Conservation (phyloP, 140 eudicot species). For the Erigeron philadelphicus region DNA sequence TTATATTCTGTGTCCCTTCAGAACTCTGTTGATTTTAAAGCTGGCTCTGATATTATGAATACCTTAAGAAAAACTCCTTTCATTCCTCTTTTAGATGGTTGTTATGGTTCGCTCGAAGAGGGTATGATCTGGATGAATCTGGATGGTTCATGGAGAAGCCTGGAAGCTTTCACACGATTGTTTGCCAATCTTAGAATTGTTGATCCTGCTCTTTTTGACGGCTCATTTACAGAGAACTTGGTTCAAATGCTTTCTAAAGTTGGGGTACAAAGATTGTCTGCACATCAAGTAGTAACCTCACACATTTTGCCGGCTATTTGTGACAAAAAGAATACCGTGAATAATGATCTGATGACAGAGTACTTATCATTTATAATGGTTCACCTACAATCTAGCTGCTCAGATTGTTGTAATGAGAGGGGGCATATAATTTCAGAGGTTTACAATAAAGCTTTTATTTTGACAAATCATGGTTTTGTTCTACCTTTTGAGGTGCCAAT, state of each 20-base stretch:
- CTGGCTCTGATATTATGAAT: slow-evolving; percentile 39
- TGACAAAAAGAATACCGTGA: slow-evolving; percentile 29
- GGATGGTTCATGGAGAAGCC: slow-evolving; percentile 34
- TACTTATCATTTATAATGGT: slow-evolving; percentile 64
- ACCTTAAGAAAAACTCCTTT: slow-evolving; percentile 51
- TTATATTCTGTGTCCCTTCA: slow-evolving; percentile 38
- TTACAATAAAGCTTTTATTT: slow-evolving; percentile 46
- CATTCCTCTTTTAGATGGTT: slow-evolving; percentile 72
- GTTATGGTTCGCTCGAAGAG: slow-evolving; percentile 50
- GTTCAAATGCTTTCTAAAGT: slow-evolving; percentile 52
- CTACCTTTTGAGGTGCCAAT: slow-evolving; percentile 51
- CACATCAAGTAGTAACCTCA: slow-evolving; percentile 62
- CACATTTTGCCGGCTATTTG: slow-evolving; percentile 69
- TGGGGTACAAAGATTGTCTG: slow-evolving; percentile 72
- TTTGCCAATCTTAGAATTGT: slow-evolving; percentile 59
- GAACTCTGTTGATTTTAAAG: slow-evolving; percentile 20
- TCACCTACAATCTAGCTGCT: slow-evolving; percentile 64
- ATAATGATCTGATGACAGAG: slow-evolving; percentile 52
- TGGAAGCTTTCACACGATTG: slow-evolving; percentile 48
- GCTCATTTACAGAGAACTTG: slow-evolving; percentile 33
- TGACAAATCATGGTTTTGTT: slow-evolving; percentile 70
- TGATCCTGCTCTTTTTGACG: slow-evolving; percentile 53
- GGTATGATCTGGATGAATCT: slow-evolving; percentile 73
- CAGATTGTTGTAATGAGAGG: slow-evolving; percentile 53
- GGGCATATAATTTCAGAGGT: slow-evolving; percentile 54